Evolutionary conservation across 176 grass and related monocot genomes (phyloP).

Genomic region (Leersia perrieri): DNA sequence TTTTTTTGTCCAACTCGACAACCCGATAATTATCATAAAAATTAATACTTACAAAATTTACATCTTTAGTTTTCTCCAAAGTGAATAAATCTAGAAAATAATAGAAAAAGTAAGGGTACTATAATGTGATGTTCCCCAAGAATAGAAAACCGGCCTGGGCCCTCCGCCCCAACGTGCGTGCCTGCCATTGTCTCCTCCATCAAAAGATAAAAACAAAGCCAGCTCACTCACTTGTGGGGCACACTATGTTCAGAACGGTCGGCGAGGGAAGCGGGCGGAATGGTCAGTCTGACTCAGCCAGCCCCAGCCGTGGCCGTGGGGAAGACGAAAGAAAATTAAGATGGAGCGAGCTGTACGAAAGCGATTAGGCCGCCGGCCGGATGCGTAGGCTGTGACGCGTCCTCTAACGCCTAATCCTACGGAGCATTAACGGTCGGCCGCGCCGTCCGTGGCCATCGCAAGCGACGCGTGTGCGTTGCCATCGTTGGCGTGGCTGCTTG

Average conservation of each 20-base stretch:
- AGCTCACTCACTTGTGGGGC: not conserved
- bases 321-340: not conserved
- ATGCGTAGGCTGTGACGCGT: slow-evolving; percentile 35
- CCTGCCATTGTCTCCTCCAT: too few relatives aligned
- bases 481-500: not conserved
- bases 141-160: too few relatives aligned
- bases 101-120: too few relatives aligned
- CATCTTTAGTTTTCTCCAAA: too few relatives aligned
- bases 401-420: too few relatives aligned
- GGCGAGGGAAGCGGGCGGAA: not conserved
- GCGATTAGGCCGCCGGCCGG: slow-evolving; percentile 9
- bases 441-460: not conserved
- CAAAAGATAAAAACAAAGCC: too few relatives aligned
- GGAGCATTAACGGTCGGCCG: not conserved
- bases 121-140: too few relatives aligned
- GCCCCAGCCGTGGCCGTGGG: not conserved
- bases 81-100: too few relatives aligned
- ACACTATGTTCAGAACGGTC: slow-evolving; percentile 2
- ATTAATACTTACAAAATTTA: too few relatives aligned
- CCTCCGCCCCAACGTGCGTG: too few relatives aligned
- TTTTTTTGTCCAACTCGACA: too few relatives aligned
- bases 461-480: not conserved
- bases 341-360: not conserved
- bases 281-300: not conserved
- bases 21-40: too few relatives aligned